Evolutionary conservation across 176 grass and related monocot genomes (phyloP), one percentile per base, ranked within the genome.

Genomic region (Pontederia paniculata): DNA sequence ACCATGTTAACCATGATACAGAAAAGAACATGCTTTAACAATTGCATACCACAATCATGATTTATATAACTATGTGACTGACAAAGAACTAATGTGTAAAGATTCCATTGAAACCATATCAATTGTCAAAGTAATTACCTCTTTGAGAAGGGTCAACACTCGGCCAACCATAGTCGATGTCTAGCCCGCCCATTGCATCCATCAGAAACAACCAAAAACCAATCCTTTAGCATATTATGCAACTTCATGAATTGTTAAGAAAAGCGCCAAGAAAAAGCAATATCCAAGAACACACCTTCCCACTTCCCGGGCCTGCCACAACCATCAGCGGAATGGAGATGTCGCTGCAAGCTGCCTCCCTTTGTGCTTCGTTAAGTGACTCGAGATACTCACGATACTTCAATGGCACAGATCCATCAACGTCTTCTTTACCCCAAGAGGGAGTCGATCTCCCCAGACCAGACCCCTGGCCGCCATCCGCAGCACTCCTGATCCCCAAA

Each of bases 91-190:
- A 47, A 63, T 22, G 6, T 17, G 9, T 10, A 3, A 12, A 45
- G 3, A 62, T n/a, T n/a, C n/a, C n/a, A n/a, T n/a, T n/a, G n/a
- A n/a, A n/a, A n/a, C n/a, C n/a, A n/a, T n/a, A n/a, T n/a, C n/a
- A n/a, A n/a, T n/a, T n/a, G n/a, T n/a, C n/a, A 37, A 42, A 37
- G 14, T n/a, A 21, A 0, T 13, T 85, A 96, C 90, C 85, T 96
- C 76, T 72, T 89, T 78, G 51, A 96, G 85, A 10, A 96, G 74
- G 54, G 76, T 96, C 66, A 96, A 74, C 65, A 96, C 85, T 44
- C 90, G 80, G 18, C 82, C 85, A 37, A 96, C 90, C 90, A 96
- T 96, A 62, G 90, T 89, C 15, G 90, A 96, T 62, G 90, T 96
- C 90, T 96, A 49, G 43, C 49, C 17, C 31, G 20, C 67, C 54